These are phyloP conservation scores for Pachysolen tannophilus DNA, from an alignment of 805 yeast species.

Conservation along the genomic window DNA sequence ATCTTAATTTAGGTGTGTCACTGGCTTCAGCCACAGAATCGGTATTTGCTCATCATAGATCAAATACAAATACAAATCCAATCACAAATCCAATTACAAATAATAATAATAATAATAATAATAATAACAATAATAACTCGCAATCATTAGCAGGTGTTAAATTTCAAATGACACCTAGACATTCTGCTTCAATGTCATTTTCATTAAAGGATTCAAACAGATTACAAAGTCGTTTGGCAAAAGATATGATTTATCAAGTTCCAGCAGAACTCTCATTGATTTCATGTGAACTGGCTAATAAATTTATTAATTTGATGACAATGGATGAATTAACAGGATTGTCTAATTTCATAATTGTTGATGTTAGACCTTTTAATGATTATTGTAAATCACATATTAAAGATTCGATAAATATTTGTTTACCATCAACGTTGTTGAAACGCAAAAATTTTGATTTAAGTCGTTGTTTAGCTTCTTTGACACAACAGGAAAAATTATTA, in stretches of 20 bases:
- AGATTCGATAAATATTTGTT: conserved; percentile 65
- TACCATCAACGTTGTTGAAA: conserved; percentile 83
- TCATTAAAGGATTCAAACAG: conserved; percentile 5
- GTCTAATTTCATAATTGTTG: conserved; percentile 44
- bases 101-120: no score
- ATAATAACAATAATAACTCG: no score
- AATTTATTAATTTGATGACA: background rate
- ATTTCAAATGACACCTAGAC: no score
- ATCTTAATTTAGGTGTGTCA: no score
- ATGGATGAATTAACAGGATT: conserved; percentile 9
- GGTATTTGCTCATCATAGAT: no score
- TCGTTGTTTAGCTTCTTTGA: conserved; percentile 54
- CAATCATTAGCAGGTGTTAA: no score
- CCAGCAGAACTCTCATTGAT: conserved; percentile 1
- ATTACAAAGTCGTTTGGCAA: conserved; percentile 2
- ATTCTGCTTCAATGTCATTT: conserved; percentile 4
- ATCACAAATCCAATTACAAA: no score
- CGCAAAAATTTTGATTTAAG: conserved; percentile 63
- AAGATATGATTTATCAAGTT: conserved; percentile 7
- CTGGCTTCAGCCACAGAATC: no score
- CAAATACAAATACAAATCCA: no score
- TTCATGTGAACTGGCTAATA: background rate
- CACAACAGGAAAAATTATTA: conserved; percentile 38
- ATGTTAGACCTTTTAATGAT: conserved; percentile 76
- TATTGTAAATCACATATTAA: conserved; percentile 49